A percentile compares a stretch with the other conserved stretches of the same genome.
phyloP scores from a whole-genome alignment of 2,329 filamentous ascomycete genomes.

The Aureobasidium subglaciale region DNA sequence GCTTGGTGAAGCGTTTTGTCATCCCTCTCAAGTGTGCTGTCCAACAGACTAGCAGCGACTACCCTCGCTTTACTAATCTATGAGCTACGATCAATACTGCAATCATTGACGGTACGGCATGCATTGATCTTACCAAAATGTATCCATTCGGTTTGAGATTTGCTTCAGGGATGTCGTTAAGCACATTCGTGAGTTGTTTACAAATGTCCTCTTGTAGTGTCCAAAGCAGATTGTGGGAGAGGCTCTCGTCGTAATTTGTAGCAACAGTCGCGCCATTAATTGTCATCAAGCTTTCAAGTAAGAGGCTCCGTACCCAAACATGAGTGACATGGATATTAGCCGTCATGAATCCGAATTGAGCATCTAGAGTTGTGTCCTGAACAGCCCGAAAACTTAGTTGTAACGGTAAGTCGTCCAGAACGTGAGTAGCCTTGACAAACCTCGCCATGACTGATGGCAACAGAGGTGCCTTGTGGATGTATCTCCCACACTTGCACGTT shows the following conservation, averaged over 20 bases:
- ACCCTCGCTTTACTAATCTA: not conserved
- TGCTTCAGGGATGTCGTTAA: not conserved
- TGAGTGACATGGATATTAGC: not conserved
- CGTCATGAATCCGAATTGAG: not conserved
- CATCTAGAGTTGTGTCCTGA: not conserved
- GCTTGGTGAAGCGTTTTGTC: not conserved
- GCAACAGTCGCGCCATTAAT: not conserved
- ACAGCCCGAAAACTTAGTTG: not conserved
- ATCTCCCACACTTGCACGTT: not conserved
- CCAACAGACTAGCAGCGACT: not conserved
- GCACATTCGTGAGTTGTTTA: not conserved
- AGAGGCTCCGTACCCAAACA: not conserved
- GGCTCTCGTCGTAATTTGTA: not conserved
- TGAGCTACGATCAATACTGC: not conserved
- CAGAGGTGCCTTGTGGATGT: not conserved
- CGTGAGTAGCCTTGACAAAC: not conserved
- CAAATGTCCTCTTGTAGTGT: not conserved
- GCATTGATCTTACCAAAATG: not conserved
- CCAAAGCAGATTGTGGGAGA: not conserved
- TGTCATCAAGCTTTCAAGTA: not conserved
- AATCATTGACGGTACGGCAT: not conserved
- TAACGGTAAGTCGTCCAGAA: not conserved
- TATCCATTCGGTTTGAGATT: not conserved
- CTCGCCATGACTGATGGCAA: not conserved
- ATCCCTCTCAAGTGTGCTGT: not conserved